A percentile compares a stretch with the other conserved stretches of the same genome.
Conservation (phyloP, 2,329 filamentous ascomycete species). For the Calonectria naviculata region DNA sequence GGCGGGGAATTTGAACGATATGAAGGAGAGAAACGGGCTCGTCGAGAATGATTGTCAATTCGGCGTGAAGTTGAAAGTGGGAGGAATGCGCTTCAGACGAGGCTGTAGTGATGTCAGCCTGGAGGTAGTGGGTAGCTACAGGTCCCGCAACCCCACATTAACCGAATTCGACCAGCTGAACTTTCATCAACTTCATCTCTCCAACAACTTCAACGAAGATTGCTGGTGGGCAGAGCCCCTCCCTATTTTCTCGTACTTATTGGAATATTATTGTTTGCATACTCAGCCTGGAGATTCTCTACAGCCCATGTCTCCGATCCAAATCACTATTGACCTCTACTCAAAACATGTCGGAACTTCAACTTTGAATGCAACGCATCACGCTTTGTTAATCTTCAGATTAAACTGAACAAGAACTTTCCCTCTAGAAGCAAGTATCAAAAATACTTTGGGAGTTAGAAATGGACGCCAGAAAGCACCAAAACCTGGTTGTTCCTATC, state of each 20-base stretch:
- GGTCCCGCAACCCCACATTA: slow-evolving; percentile 35
- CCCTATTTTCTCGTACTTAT: background rate
- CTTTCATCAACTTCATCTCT: slow-evolving; percentile 22
- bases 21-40: background rate
- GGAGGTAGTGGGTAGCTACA: background rate
- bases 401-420: slow-evolving; percentile 8
- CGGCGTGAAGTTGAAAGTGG: background rate
- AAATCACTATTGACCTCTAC: background rate
- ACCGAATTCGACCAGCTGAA: slow-evolving; percentile 18
- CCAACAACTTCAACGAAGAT: background rate
- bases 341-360: slow-evolving; percentile 28
- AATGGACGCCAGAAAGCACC: slow-evolving; percentile 26
- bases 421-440: background rate
- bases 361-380: slow-evolving; percentile 2
- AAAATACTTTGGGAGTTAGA: background rate
- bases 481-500: slow-evolving; percentile 15
- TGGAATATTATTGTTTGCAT: background rate
- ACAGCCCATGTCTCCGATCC: background rate
- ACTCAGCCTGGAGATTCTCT: background rate
- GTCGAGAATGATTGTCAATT: background rate
- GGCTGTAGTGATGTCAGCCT: slow-evolving; percentile 37
- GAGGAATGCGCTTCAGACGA: background rate
- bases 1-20: background rate
- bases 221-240: background rate
- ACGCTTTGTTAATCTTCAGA: slow-evolving; percentile 18